Base-by-base conservation (phyloP, 306 rosid species). In the Ormosia emarginata region DNA sequence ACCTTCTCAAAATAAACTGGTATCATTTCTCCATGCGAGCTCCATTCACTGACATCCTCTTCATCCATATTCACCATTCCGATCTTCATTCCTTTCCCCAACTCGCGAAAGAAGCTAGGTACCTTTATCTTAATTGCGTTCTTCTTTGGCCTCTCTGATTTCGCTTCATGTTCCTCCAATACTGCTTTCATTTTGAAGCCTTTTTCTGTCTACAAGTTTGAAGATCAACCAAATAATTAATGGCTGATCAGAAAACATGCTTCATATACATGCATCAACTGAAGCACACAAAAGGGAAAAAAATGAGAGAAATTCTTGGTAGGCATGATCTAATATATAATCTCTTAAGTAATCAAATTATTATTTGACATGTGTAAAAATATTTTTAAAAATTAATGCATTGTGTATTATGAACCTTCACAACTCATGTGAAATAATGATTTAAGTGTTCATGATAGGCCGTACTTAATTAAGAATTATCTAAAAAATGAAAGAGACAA, bases 41-140 rank as follows among this genome's bases (percentile, higher is more conserved):
- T 84, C 97, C 94, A 92, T 32, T 87, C 86, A 18, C 84, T 85
- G 8, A 79, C 57, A 36, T 89, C 85, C 3, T 79, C 76, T 64
- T 87, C 91, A 2, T 90, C 92, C 81, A 94, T 72, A 81, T 94
- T 92, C 18, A 94, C 89, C 89, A 88, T 82, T 40, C 98, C 98
- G n/a, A 92, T 85, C 83, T 87, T 92, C 82, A 75, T 84, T 70
- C 86, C 87, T 47, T 76, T 89, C 58, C 83, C 85, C 79, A 86
- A 47, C 57, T 84, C 80, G 8, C 44, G 33, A 75, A 90, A 71
- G 50, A 90, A 88, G 69, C 79, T 88, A n/a, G 97, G 97, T 33
- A 89, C 79, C 69, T 81, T 87, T 39, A 90, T 30, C 81, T 85
- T 85, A 18, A 50, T 85, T 66, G 57, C 46, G 59, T 78, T 83